Base-by-base conservation (phyloP, 805 yeast genomes). In the Nakazawaea pomicola region DNA sequence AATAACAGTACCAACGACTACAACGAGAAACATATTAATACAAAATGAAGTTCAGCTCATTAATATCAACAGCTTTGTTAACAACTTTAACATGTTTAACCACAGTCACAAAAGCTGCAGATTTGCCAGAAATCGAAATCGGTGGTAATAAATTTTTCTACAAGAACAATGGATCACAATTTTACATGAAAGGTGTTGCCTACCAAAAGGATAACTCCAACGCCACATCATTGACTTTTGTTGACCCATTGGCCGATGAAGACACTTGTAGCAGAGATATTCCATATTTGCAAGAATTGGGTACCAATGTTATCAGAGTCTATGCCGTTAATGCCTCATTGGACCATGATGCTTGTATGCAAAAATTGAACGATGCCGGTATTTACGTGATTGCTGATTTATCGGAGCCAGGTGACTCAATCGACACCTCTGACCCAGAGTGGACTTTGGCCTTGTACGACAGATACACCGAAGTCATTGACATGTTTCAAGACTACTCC, bases 351-450 rank as follows among this genome's bases (percentile, higher is more conserved):
- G 75, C 61, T 17, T 89, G 96, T 65, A 85, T 90, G 89, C 51
- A 73, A 36, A 71, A 78, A 10, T 74, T 86, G 43, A 72, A 72
- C 44, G 85, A 84, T 19, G 95, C 91, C 42, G 97, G 96, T 39
- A 90, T 93, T 53, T 93, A 93, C 58, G 87, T 91, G 23, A 65
- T 93, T 54, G 81, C 95, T 30, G 99, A 93, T 65, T 74, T 93
- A 52, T 79, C 95, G 29, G 89, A 90, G 57, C 97, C 98, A 4
- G 76, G 76, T 34, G 55, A 64, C 32, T 87, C 97, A 20, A 82
- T 91, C 53, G 73, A 77, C 56, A 79, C 97, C 58, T 75, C 76
- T 56, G 62, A 68, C 41, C 98, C 99, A 28, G 61, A 66, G 40
- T 89, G 96, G 96, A 77, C 80, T 58, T 64, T 77, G 36, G 76